Percentiles rank a stretch among this genome's conserved stretches.
Conservation (phyloP, 1,284 basidiomycete genomes). For the Melampsora larici-populina region DNA sequence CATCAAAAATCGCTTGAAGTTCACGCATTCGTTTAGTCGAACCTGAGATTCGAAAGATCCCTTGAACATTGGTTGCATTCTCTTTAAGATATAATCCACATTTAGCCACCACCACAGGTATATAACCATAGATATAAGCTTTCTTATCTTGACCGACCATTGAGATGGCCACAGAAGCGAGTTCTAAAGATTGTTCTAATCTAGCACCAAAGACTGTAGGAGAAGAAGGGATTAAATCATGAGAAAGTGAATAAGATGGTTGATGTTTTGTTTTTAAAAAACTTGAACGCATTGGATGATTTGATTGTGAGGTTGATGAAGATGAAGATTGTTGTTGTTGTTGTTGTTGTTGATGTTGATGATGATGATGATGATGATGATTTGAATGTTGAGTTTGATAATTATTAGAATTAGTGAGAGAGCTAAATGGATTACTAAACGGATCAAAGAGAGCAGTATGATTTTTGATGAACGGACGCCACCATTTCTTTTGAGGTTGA, state of each 20-base stretch:
- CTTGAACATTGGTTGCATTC: slow-evolving; percentile 87
- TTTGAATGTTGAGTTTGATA: background rate
- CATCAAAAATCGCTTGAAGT: slow-evolving; percentile 83
- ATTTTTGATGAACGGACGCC: slow-evolving; percentile 24
- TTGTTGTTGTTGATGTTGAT: background rate
- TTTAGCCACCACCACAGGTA: slow-evolving; percentile 95
- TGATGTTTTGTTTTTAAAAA: background rate
- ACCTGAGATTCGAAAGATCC: slow-evolving; percentile 89
- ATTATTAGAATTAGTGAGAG: too few species aligned
- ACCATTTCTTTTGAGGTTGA: slow-evolving; percentile 28
- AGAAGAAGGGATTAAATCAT: background rate
- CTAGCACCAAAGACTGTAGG: slow-evolving; percentile 74
- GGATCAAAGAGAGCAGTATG: too few species aligned
- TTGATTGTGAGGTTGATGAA: background rate
- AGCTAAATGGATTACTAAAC: too few species aligned
- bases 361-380: background rate
- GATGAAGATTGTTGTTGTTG: background rate
- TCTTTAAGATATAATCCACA: slow-evolving; percentile 90
- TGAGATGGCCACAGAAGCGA: slow-evolving; percentile 89
- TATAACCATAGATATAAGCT: slow-evolving; percentile 63
- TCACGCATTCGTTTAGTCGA: slow-evolving; percentile 93
- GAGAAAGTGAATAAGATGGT: background rate
- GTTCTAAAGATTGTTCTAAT: slow-evolving; percentile 74
- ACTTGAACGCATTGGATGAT: background rate
- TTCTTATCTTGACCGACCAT: slow-evolving; percentile 72